Conservation (phyloP, 352 stramenopile genomes). For the Blastocystis sp. region DNA sequence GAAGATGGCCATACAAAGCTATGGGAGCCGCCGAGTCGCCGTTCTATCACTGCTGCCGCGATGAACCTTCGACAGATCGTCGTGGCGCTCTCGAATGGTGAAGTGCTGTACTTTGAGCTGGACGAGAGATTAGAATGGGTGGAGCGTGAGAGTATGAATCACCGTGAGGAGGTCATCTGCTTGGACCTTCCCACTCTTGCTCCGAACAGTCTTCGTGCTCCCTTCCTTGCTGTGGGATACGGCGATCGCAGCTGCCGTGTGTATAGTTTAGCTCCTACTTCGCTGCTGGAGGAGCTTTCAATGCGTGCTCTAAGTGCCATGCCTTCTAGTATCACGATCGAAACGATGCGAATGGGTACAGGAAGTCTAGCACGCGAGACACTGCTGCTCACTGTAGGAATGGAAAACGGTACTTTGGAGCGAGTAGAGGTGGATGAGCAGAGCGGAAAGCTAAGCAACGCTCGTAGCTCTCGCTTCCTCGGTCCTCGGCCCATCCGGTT, state of each 20-base stretch:
- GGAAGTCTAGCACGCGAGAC: neutral
- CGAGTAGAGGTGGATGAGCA: constrained; percentile 79
- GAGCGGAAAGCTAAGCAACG: constrained; percentile 68
- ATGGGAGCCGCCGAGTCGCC: constrained; percentile 89
- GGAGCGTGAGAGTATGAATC: constrained; percentile 84
- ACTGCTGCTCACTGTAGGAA: constrained; percentile 71
- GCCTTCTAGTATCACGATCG: constrained; percentile 51
- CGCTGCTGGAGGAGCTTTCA: constrained; percentile 64
- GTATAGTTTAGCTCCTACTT: constrained; percentile 84
- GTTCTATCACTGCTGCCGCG: constrained; percentile 86
- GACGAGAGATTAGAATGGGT: constrained; percentile 80
- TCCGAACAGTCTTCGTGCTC: constrained; percentile 81
- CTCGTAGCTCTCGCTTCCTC: constrained; percentile 80
- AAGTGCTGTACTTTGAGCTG: constrained; percentile 83
- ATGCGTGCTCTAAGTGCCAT: constrained; percentile 18
- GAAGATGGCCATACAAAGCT: constrained; percentile 84
- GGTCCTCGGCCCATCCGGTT: constrained; percentile 84
- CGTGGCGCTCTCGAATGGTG: constrained; percentile 85
- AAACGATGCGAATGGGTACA: constrained; percentile 49
- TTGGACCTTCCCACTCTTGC: constrained; percentile 91
- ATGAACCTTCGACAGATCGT: constrained; percentile 91
- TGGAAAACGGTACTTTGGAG: constrained; percentile 90
- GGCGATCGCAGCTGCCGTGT: constrained; percentile 77
- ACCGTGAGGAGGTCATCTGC: constrained; percentile 90
- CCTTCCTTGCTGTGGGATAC: constrained; percentile 89